Base-by-base conservation (phyloP, 2,329 filamentous ascomycete genomes). In the Alternaria angustiovoidea region DNA sequence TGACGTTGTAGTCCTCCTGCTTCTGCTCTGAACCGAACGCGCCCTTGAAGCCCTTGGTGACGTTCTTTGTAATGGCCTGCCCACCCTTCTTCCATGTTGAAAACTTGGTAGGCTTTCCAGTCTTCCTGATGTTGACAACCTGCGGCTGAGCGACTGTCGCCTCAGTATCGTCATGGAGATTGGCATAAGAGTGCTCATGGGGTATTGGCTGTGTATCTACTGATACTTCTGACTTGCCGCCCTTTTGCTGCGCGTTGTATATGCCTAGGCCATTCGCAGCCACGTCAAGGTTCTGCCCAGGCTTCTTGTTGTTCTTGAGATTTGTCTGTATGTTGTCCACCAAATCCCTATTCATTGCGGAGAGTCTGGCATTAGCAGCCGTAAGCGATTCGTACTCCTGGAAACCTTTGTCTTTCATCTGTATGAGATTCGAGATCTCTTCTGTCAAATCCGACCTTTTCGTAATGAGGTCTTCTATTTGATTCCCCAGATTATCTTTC, bases 11-110 rank as follows among this genome's bases (percentile, higher is more conserved):
- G 79, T 87, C 75, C 81, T 85, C 75, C 85, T 86, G 83, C 86
- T 89, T 54, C 14, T 72, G 62, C 44, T 78, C 75, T 3, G 90
- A 90, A 28, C 72, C 90, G 61, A 97, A 96, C 6, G 94, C 94
- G 55, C 93, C 92, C 79, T 96, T 97, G 78, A 98, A 89, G 53
- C 94, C 93, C 82, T 97, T 97, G 62, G 91, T 91, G 52, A 98
- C 91, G 74, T 94, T 94, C 79, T 97, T 96, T 28, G 94, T 94
- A 70, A 98, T 90, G 57, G 92, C 94, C 80, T 96, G 94, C 39
- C 92, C 92, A 39, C 93, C 93, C 83, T 96, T 97, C 85, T 97
- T 97, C 94, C 95, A 98, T 81, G 97, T 97, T 81, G 96, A 97
- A 81, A 97, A 97, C 78, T 97, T 98, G 82, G 93, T 96, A 54